Conservation (phyloP, 176 grass and related monocot species). For the Echinochloa phyllopogon region DNA sequence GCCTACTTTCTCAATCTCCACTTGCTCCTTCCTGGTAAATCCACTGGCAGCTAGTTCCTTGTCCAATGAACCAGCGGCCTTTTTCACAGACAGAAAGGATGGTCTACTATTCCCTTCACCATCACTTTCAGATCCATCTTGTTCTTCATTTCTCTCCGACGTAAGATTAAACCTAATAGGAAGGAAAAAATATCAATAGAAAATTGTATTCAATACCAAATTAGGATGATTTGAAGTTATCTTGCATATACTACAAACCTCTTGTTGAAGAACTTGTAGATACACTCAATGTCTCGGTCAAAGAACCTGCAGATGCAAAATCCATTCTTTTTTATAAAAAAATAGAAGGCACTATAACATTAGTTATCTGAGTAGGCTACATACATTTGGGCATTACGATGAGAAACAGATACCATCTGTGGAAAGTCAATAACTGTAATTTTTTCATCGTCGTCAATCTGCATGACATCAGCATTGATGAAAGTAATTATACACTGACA, state of each 20-base stretch:
- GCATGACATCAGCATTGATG: constrained; percentile 24
- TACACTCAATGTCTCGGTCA: constrained; percentile 89
- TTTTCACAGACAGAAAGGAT: constrained; percentile 73
- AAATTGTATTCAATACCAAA: constrained; percentile 14
- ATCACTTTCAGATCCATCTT: constrained; percentile 49
- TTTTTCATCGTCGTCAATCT: constrained; percentile 92
- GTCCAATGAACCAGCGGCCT: constrained; percentile 69
- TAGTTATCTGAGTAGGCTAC: constrained; percentile 22
- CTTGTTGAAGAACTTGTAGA: constrained; percentile 95
- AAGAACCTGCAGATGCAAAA: constrained; percentile 72
- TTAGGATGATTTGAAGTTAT: neutral
- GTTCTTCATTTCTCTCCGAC: constrained; percentile 64
- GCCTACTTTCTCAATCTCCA: constrained; percentile 78
- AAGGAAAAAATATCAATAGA: constrained; percentile 35
- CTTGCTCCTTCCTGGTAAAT: constrained; percentile 87
- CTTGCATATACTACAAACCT: constrained; percentile 58
- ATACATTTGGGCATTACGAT: constrained; percentile 96
- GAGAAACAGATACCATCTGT: constrained; percentile 97
- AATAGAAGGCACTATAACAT: neutral
- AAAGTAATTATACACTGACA: constrained; percentile 9
- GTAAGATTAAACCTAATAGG: constrained; percentile 71
- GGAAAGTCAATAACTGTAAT: constrained; percentile 95
- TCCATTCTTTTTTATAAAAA: neutral
- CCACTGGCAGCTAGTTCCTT: constrained; percentile 89
- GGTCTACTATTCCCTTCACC: constrained; percentile 65